Conservation (phyloP, 1,284 basidiomycete species). For the Inonotus hispidus region DNA sequence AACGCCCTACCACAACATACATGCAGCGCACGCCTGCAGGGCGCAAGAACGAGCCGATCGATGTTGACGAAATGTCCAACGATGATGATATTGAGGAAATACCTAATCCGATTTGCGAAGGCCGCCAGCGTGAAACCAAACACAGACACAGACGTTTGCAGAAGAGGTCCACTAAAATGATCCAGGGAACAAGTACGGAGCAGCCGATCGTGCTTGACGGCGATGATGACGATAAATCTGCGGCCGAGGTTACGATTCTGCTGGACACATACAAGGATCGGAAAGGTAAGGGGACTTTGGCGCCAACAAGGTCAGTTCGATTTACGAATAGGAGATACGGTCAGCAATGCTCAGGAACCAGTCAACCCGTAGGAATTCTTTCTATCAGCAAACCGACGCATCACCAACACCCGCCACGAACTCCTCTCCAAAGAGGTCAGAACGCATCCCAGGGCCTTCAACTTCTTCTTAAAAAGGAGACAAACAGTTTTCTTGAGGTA, state of each 20-base stretch:
- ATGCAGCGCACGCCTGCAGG: neutral
- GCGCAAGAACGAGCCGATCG: neutral
- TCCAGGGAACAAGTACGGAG: neutral
- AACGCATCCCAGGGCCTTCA: neutral
- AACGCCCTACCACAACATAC: neutral
- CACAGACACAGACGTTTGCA: neutral
- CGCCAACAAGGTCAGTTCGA: too few relatives aligned
- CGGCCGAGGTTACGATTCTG: neutral
- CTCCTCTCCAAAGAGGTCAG: neutral
- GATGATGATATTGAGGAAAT: neutral
- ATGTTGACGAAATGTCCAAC: neutral
- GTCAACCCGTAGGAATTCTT: neutral
- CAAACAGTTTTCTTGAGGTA: too few relatives aligned
- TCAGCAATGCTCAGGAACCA: too few relatives aligned
- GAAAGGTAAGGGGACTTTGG: too few relatives aligned
- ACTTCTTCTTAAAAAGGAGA: neutral
- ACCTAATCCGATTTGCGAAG: neutral
- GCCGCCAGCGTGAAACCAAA: neutral
- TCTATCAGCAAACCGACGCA: neutral
- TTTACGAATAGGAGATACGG: neutral
- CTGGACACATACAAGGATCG: too few relatives aligned
- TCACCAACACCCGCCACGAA: neutral
- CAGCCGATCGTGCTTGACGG: neutral
- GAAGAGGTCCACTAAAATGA: neutral
- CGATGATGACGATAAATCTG: neutral